Evolutionary conservation across 768 basidiomycete genomes (phyloP).

Genomic region (Phylloporus arenicola): DNA sequence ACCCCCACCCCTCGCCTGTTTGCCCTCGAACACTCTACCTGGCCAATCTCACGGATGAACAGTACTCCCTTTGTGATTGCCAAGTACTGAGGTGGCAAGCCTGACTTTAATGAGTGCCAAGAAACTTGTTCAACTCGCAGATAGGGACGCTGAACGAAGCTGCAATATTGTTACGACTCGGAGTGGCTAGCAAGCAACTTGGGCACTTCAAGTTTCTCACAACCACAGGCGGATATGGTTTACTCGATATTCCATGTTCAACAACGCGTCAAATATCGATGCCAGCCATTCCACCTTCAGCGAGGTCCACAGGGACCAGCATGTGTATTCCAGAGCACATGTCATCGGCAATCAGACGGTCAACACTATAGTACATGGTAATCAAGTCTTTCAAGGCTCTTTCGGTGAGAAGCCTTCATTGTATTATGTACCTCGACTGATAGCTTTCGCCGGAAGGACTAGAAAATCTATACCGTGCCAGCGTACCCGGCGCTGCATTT

Average conservation of each 20-base stretch:
- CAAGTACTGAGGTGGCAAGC: too few species aligned
- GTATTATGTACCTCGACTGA: background rate
- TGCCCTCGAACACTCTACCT: too few species aligned
- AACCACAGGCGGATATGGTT: background rate
- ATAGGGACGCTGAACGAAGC: too few species aligned
- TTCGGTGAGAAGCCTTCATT: constrained; percentile 5
- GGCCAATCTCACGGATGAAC: too few species aligned
- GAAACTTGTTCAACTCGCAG: too few species aligned
- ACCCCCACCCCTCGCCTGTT: too few species aligned
- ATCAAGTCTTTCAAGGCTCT: constrained; percentile 13
- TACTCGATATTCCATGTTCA: constrained; percentile 10
- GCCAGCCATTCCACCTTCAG: constrained; percentile 19
- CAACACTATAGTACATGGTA: constrained; percentile 16
- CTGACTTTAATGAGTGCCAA: too few species aligned
- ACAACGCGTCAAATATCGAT: constrained; percentile 15
- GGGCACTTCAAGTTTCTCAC: background rate
- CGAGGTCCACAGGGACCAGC: constrained; percentile 16
- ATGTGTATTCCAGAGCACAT: constrained; percentile 5
- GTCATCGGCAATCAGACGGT: constrained; percentile 11
- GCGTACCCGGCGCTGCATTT: constrained; percentile 12
- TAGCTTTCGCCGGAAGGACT: constrained; percentile 5
- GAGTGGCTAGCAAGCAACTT: too few species aligned
- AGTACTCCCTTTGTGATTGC: too few species aligned
- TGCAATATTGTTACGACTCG: too few species aligned
- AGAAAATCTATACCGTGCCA: constrained; percentile 9